phyloP scores from a whole-genome alignment of 2,329 filamentous ascomycete genomes.

The Emmonsiellopsis sp. region DNA sequence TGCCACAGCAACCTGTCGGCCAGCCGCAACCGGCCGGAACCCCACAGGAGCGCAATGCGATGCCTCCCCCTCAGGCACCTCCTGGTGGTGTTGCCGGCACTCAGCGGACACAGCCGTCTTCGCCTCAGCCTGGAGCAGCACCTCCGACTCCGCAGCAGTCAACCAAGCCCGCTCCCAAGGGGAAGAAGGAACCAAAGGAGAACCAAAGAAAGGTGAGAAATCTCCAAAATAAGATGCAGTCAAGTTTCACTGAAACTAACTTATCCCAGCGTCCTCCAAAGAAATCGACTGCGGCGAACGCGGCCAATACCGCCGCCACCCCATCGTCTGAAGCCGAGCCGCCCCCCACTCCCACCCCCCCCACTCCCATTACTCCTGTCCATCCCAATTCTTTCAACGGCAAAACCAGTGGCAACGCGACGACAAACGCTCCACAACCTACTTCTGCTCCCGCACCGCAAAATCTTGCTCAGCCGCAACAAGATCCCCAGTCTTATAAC shows the following conservation, averaged over 20 bases:
- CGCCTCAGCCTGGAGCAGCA: conserved; percentile 37
- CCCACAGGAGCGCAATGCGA: conserved; percentile 47
- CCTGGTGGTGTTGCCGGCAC: conserved; percentile 28
- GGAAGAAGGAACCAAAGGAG: conserved; percentile 49
- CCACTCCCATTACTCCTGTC: conserved; percentile 40
- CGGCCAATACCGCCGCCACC: conserved; percentile 31
- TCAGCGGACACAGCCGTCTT: conserved; percentile 33
- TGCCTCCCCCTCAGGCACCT: conserved; percentile 41
- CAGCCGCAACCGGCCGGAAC: conserved; percentile 42
- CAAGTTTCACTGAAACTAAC: conserved; percentile 11
- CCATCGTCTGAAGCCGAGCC: conserved; percentile 38
- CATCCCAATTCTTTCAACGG: conserved; percentile 37
- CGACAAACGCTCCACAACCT: conserved; percentile 19
- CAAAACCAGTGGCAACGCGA: conserved; percentile 25
- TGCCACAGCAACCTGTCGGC: conserved; percentile 33
- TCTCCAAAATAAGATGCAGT: not conserved
- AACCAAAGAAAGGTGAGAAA: conserved; percentile 39
- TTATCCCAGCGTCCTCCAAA: conserved; percentile 31
- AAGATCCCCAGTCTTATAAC: conserved; percentile 16
- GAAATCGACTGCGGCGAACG: conserved; percentile 29
- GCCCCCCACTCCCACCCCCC: conserved; percentile 38
- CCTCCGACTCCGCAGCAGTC: conserved; percentile 53
- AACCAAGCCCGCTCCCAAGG: conserved; percentile 49
- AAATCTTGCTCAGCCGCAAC: conserved; percentile 21
- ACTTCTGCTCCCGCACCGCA: conserved; percentile 16